Conservation (phyloP, 352 stramenopile genomes). For the Pythium biforme region DNA sequence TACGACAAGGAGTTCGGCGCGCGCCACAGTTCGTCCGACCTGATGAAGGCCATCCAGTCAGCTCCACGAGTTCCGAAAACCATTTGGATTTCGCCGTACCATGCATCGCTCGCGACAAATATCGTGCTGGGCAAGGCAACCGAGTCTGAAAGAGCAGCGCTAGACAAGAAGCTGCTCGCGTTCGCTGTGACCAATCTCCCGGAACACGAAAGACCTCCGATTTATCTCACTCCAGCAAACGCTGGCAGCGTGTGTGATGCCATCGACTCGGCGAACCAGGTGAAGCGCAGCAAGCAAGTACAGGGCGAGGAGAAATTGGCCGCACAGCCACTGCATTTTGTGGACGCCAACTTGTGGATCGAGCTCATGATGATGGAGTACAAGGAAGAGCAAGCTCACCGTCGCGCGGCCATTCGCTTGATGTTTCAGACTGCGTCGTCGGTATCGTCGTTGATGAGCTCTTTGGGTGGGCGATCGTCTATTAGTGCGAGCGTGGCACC, state of each 20-base stretch:
- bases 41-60: constrained; percentile 14
- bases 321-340: constrained; percentile 37
- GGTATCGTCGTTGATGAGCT: constrained; percentile 23
- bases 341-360: constrained; percentile 79
- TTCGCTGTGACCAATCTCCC: constrained; percentile 69
- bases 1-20: constrained; percentile 38
- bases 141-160: constrained; percentile 43
- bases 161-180: constrained; percentile 68
- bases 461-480: not conserved
- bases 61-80: constrained; percentile 52
- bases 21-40: constrained; percentile 15
- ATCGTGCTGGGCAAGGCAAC: constrained; percentile 76
- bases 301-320: constrained; percentile 8
- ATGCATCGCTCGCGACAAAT: constrained; percentile 67
- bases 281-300: constrained; percentile 18
- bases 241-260: not conserved
- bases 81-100: constrained; percentile 80
- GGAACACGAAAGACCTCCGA: constrained; percentile 43
- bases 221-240: constrained; percentile 41
- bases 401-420: constrained; percentile 83
- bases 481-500: constrained; percentile 20
- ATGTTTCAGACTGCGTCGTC: constrained; percentile 91
- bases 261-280: not conserved
- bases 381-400: constrained; percentile 91
- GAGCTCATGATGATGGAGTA: constrained; percentile 91